Evolutionary conservation across 139 green algal genomes (phyloP), one percentile per base, ranked within the genome.

Genomic region (Chara braunii): DNA sequence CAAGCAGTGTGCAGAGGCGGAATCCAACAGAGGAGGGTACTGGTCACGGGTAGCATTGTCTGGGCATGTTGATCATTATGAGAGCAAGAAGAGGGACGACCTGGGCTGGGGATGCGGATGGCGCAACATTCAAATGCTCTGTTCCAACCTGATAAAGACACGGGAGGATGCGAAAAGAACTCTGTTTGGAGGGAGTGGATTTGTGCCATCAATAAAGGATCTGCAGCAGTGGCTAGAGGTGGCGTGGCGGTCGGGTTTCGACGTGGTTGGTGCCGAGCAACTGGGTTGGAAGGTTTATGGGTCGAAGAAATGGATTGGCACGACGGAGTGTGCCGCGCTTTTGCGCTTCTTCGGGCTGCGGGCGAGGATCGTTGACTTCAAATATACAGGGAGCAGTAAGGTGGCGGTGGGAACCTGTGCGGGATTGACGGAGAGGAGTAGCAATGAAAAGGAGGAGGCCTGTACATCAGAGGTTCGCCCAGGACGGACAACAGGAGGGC

Each of bases 331-430:
- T 0, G 83, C 81, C 3, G 70, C 88, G 5, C 57, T 95, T 58
- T 64, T 95, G 43, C 70, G 84, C 2, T 80, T 58, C 60, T 93
- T 92, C 64, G 82, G 87, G 0, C 24, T 88, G 37, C 35, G 53
- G 0, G 82, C 85, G 12, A 70, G 78, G 7, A 80, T 95, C 6
- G 73, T 92, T 2, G 85, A 95, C 64, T 95, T 95, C 9, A 64
- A 72, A 23, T 66, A 23, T 58, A 26, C 12, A 14, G 50, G 12
- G 11, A 43, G 12, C 50, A 58, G 43, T 12, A 26, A 58, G 50
- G 12, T 23, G 50, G 12, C 12, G 12, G 11, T 12, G 50, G 12
- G 50, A 26, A 58, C 12, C n/a, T 11, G 12, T 11, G 11, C 50
- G 34, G 50, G 14, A 26, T 43, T 53, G 23, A 58, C 40, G 50